Evolutionary conservation across 495 filamentous ascomycete genomes (phyloP).

Genomic region (Penicillium flavigenum): DNA sequence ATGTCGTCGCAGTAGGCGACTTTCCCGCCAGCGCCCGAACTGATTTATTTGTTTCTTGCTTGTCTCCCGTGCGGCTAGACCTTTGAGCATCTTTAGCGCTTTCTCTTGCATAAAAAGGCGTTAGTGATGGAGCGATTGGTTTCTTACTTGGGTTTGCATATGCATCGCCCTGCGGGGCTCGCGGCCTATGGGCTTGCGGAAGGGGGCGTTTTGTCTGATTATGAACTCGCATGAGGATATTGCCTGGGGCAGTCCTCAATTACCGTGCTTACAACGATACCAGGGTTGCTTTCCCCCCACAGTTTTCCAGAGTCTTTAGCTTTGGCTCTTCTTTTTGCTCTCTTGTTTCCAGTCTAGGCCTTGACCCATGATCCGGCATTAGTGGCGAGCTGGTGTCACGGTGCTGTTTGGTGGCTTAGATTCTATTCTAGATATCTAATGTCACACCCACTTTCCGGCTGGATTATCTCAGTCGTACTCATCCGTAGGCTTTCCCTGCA

Average conservation of each 20-base stretch:
- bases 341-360: neutral
- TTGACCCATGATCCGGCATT: neutral
- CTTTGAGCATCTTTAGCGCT: slow-evolving; percentile 23
- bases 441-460: neutral
- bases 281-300: neutral
- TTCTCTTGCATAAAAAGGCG: slow-evolving; percentile 28
- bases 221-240: slow-evolving; percentile 19
- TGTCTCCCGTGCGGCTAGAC: neutral
- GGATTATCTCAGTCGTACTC: neutral
- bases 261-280: slow-evolving; percentile 19
- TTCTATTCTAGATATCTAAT: neutral
- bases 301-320: slow-evolving; percentile 3
- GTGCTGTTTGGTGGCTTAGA: neutral
- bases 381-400: neutral
- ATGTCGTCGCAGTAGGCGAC: slow-evolving; percentile 27
- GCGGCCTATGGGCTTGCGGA: slow-evolving; percentile 10
- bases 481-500: neutral
- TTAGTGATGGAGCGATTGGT: slow-evolving; percentile 23
- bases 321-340: slow-evolving; percentile 9
- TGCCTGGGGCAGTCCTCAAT: slow-evolving; percentile 28
- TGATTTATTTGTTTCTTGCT: slow-evolving; percentile 14
- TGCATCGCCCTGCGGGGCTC: slow-evolving; percentile 17
- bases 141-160: slow-evolving; percentile 11
- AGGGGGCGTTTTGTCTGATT: slow-evolving; percentile 24
- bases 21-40: slow-evolving; percentile 20